Percentiles rank a stretch among this genome's conserved stretches.
Evolutionary conservation across 768 basidiomycete genomes (phyloP).

Genomic region (Boletellus emodensis): DNA sequence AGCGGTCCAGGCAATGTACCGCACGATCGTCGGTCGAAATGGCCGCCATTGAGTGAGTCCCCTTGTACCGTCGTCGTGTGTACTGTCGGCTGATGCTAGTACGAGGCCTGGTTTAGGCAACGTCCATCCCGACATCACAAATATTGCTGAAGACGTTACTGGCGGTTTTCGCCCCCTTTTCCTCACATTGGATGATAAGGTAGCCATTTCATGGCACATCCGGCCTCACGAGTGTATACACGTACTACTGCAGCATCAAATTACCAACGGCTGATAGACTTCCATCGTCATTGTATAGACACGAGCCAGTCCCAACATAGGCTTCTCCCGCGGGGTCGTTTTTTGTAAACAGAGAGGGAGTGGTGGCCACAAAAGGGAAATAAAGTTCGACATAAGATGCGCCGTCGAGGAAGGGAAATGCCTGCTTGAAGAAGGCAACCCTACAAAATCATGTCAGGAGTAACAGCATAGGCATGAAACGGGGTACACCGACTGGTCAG

Average conservation of each 20-base stretch:
- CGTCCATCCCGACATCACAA: no score
- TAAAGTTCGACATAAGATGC: conserved; percentile 32
- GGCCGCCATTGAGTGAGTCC: no score
- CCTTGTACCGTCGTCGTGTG: no score
- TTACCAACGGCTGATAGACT: conserved; percentile 23
- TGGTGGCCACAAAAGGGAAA: conserved; percentile 35
- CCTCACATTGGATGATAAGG: background rate
- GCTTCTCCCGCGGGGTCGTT: conserved; percentile 15
- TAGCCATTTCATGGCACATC: background rate
- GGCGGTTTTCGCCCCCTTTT: no score
- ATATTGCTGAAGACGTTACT: no score
- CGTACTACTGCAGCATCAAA: conserved; percentile 16
- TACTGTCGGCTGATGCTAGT: no score
- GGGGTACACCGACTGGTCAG: conserved; percentile 25
- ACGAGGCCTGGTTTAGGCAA: no score
- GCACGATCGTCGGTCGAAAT: no score
- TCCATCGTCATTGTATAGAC: conserved; percentile 32
- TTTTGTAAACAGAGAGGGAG: conserved; percentile 22
- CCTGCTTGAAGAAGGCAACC: conserved; percentile 31
- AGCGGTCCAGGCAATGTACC: no score
- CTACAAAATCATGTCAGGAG: conserved; percentile 14
- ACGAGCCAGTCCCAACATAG: conserved; percentile 27
- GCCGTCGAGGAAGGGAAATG: conserved; percentile 33
- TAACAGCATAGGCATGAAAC: background rate
- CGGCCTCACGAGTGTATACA: background rate